Evolutionary conservation across 148 eudicot species (phyloP).

Genomic region (Beta vulgaris): DNA sequence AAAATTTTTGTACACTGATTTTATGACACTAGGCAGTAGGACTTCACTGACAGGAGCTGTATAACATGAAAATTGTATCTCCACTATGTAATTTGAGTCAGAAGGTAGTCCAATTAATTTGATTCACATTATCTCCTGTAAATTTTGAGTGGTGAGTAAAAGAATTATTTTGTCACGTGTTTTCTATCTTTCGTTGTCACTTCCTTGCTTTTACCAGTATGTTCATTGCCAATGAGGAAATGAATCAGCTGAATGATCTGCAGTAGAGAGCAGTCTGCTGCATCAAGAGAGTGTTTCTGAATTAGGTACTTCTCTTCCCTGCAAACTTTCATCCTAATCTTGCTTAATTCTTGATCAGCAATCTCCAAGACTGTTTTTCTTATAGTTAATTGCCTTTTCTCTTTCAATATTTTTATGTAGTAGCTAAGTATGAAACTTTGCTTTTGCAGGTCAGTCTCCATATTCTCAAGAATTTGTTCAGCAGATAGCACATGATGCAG

Average conservation of each 20-base stretch:
- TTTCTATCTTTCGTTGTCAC: background rate
- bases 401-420: background rate
- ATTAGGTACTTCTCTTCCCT: background rate
- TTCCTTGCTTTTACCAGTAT: background rate
- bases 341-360: background rate
- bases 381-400: background rate
- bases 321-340: background rate
- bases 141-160: slow-evolving; percentile 15
- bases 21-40: slow-evolving; percentile 23
- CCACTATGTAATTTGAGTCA: slow-evolving; percentile 29
- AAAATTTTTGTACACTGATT: slow-evolving; percentile 26
- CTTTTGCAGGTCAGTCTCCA: slow-evolving; percentile 11
- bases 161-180: background rate
- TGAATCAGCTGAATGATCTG: background rate
- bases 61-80: slow-evolving; percentile 22
- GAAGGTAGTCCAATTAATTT: slow-evolving; percentile 20
- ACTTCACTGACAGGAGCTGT: slow-evolving; percentile 25
- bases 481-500: background rate
- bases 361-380: background rate
- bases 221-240: background rate
- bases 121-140: slow-evolving; percentile 11
- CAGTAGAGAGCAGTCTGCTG: background rate
- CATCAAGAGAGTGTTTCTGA: background rate
- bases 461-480: too few relatives aligned
- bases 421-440: slow-evolving; percentile 1